Evolutionary conservation across 2,329 filamentous ascomycete species (phyloP).

Genomic region (Pestalotiopsis sp.): DNA sequence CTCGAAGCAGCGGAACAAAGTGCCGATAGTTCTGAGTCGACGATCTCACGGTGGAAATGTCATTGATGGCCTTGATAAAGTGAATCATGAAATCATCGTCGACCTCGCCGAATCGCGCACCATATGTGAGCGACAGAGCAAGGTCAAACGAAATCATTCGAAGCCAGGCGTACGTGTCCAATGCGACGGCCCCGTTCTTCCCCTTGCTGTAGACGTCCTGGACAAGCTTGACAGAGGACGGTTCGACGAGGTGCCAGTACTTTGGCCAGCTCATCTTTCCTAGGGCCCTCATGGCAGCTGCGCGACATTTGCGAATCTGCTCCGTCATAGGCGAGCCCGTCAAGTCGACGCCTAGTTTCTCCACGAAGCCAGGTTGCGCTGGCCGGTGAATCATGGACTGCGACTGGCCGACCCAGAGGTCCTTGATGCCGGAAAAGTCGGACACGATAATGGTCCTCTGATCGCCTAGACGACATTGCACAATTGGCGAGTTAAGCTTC

Average conservation of each 20-base stretch:
- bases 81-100: conserved; percentile 22
- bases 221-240: conserved; percentile 17
- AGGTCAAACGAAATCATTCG: conserved; percentile 25
- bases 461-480: conserved; percentile 21
- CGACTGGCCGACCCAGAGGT: conserved; percentile 21
- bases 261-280: conserved; percentile 23
- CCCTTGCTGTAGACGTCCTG: conserved; percentile 15
- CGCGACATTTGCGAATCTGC: conserved; percentile 22
- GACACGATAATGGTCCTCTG: conserved; percentile 22
- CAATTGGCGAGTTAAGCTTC: conserved; percentile 14
- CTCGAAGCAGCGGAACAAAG: conserved; percentile 22
- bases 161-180: conserved; percentile 22
- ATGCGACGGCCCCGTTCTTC: conserved; percentile 15
- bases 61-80: conserved; percentile 23
- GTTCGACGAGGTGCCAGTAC: conserved; percentile 25
- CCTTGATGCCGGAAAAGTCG: conserved; percentile 19
- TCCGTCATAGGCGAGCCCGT: conserved; percentile 24
- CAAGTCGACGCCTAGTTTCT: conserved; percentile 23
- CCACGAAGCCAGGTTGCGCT: conserved; percentile 23
- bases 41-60: conserved; percentile 22
- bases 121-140: conserved; percentile 23
- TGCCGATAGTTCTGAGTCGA: conserved; percentile 23
- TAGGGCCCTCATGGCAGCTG: conserved; percentile 22
- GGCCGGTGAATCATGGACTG: conserved; percentile 22
- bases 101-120: conserved; percentile 21